Conservation (phyloP, 1,284 basidiomycete genomes). For the Heterobasidion annosum region DNA sequence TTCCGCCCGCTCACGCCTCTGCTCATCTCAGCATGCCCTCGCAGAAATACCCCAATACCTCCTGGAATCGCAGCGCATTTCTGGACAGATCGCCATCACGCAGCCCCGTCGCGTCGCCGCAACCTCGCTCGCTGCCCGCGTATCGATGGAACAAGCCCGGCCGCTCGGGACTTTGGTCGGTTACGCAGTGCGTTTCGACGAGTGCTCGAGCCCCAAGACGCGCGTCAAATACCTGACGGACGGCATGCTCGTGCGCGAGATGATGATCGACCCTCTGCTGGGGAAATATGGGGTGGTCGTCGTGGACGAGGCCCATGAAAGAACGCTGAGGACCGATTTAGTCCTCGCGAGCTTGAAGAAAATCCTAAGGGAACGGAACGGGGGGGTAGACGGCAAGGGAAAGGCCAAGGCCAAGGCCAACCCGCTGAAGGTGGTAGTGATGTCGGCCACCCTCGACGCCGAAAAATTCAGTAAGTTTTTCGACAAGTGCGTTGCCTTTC, state of each 20-base stretch:
- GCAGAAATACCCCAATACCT: constrained; percentile 88
- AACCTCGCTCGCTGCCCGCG: constrained; percentile 85
- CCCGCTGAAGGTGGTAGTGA: constrained; percentile 87
- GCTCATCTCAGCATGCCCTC: constrained; percentile 1
- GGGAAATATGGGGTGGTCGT: constrained; percentile 84
- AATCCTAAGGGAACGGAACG: constrained; percentile 28
- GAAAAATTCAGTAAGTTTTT: constrained; percentile 91
- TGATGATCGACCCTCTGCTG: constrained; percentile 72
- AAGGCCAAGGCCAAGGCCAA: constrained; percentile 26
- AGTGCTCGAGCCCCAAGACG: constrained; percentile 61
- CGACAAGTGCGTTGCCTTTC: constrained; percentile 45
- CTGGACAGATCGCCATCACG: constrained; percentile 73
- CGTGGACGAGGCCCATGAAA: constrained; percentile 96
- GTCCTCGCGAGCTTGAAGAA: constrained; percentile 83
- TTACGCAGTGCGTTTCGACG: constrained; percentile 95
- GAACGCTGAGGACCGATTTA: constrained; percentile 90
- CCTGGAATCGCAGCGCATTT: constrained; percentile 54
- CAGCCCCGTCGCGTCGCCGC: constrained; percentile 94
- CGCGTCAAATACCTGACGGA: constrained; percentile 95
- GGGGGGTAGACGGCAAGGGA: constrained; percentile 24
- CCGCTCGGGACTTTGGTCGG: constrained; percentile 73
- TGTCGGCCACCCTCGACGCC: constrained; percentile 96
- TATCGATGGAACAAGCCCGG: constrained; percentile 77
- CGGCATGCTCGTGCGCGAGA: constrained; percentile 91
- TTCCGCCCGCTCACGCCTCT: neutral